Evolutionary conservation across 1,284 basidiomycete species (phyloP), one percentile per base, ranked within the genome.

Genomic region (Ceratobasidium sp.): DNA sequence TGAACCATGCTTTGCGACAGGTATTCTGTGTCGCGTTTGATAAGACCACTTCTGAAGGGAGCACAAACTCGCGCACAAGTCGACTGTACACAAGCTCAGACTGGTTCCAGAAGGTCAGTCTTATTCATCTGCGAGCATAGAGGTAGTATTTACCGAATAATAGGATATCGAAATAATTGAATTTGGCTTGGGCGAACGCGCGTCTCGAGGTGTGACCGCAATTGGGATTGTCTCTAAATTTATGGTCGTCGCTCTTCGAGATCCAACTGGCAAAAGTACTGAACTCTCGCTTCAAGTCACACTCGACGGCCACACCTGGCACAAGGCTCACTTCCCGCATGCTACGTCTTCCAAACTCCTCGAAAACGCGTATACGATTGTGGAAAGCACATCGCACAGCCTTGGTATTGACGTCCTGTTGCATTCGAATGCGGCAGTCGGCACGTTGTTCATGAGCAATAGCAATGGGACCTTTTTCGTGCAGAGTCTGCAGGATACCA

Each of bases 401-500:
- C 90, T 99, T 56, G 95, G 94, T 17, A 95, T 99, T 54, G 98
- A 99, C 82, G 96, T 99, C 68, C 89, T 97, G 75, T 88, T 94
- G 3, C 91, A 94, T 74, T 91, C 95, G 70, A 86, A 87, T 57
- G 89, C 89, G 78, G 87, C 90, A 10, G 91, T 96, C 26, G 97
- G 97, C 0, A 97, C 96, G 1, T 87, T 99, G 4, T 99, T 98
- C 86, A 93, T 97, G 65, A 95, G 93, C 84, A 97, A 98, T 84
- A 94, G 93, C 56, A 95, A 98, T 80, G 98, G 98, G 1, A 97
- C 95, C 10, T 96, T 92, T 85, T 99, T 99, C 83, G 94, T 97
- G n/a, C 90, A 97, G 85, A 94, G 93, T 82, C 87, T 99, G 75
- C 90, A 92, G 82, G 92, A 97, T 83, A 99, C 97, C 9, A 97